phyloP scores from a whole-genome alignment of 441 rosid species.

The Omphalea diandra region DNA sequence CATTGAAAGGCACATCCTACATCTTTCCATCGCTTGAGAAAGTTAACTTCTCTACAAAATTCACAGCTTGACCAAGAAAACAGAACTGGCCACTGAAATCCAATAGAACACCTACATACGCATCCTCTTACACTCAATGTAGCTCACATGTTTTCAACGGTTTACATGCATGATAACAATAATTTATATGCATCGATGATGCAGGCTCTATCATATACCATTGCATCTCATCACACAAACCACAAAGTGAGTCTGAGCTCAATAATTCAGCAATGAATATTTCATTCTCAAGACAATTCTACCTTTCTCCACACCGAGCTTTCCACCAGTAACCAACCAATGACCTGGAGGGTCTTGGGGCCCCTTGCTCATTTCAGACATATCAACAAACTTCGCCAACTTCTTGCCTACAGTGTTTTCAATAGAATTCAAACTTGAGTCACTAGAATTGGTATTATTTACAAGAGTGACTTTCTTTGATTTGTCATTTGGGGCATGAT shows the following conservation, averaged over 20 bases:
- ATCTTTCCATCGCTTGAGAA: background rate
- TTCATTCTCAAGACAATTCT: slow-evolving; percentile 58
- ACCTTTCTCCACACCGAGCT: slow-evolving; percentile 70
- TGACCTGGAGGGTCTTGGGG: slow-evolving; percentile 67
- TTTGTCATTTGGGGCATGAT: slow-evolving; percentile 49
- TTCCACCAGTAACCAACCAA: slow-evolving; percentile 74
- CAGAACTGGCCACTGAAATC: slow-evolving; percentile 23
- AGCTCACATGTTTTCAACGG: slow-evolving; percentile 23
- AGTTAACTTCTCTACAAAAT: background rate
- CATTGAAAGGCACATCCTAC: slow-evolving; percentile 12
- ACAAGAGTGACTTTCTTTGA: slow-evolving; percentile 20
- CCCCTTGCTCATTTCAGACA: slow-evolving; percentile 63
- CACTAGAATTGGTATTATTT: slow-evolving; percentile 28
- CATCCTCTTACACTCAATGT: slow-evolving; percentile 25
- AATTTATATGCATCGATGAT: slow-evolving; percentile 4
- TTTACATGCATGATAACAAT: slow-evolving; percentile 25
- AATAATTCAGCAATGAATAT: slow-evolving; percentile 59
- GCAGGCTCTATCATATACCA: slow-evolving; percentile 11
- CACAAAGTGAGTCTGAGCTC: slow-evolving; percentile 21
- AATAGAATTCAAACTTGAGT: slow-evolving; percentile 37
- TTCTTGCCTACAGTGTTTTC: slow-evolving; percentile 35
- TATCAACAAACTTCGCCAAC: slow-evolving; percentile 53
- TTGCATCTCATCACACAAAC: slow-evolving; percentile 22
- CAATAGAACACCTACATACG: slow-evolving; percentile 24
- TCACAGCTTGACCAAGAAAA: slow-evolving; percentile 10